Conservation (phyloP, 352 stramenopile species). For the Pythium brassicae region DNA sequence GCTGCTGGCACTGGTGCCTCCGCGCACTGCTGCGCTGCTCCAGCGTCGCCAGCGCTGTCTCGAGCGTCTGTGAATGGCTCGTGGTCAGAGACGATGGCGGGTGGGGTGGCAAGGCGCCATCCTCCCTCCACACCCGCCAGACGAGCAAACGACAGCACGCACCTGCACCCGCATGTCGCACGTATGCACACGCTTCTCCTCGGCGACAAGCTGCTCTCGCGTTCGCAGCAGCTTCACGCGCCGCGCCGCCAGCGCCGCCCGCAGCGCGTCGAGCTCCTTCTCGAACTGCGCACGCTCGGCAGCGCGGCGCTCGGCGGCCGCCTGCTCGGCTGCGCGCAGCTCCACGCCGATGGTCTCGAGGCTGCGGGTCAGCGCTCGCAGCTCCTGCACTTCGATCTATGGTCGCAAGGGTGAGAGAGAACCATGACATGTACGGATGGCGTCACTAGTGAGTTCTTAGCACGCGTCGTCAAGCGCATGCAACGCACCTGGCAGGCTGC, state of each 20-base stretch:
- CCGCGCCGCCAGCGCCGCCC: conserved; percentile 12
- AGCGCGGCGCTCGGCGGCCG: conserved; percentile 21
- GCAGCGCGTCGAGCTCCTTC: conserved; percentile 18
- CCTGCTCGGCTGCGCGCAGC: conserved; percentile 16
- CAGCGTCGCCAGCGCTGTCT: conserved; percentile 9
- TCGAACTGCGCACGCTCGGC: conserved; percentile 24
- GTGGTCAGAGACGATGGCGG: too few species aligned
- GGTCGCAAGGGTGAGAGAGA: not conserved
- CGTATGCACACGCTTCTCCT: conserved; percentile 5
- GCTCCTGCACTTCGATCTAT: conserved; percentile 10
- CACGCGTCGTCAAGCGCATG: not conserved
- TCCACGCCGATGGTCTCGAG: conserved; percentile 23
- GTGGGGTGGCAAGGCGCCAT: too few species aligned
- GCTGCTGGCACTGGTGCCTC: conserved; percentile 12
- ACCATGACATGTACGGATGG: not conserved
- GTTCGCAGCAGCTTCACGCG: conserved; percentile 7
- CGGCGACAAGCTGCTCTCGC: not conserved
- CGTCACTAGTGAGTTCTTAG: too few species aligned
- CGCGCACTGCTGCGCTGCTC: conserved; percentile 4
- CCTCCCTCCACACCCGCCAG: not conserved
- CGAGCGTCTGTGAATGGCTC: conserved; percentile 3
- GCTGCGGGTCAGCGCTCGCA: conserved; percentile 17
- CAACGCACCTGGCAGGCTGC: conserved; percentile 20
- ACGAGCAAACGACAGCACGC: not conserved
- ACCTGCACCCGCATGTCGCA: conserved; percentile 12